These are phyloP conservation scores for Umbellularia californica DNA, from an alignment of 164 flowering plant species.

Conservation along the genomic window DNA sequence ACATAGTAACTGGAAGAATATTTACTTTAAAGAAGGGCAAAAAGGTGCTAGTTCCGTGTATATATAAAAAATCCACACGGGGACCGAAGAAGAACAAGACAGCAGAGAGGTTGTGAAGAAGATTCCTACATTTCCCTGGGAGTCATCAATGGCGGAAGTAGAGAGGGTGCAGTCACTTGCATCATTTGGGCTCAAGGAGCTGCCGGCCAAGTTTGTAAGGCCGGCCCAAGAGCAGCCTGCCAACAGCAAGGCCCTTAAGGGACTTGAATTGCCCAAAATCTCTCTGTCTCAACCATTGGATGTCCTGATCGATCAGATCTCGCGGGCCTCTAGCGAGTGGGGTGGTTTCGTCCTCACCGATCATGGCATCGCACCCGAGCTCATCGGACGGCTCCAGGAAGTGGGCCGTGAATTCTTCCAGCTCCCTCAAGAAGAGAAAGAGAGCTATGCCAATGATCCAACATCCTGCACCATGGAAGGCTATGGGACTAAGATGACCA, in stretches of 20 bases:
- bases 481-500: slow-evolving; percentile 49
- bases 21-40: no score
- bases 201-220: slow-evolving; percentile 5
- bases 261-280: slow-evolving; percentile 1
- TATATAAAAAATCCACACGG: no score
- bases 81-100: no score
- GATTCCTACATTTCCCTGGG: no score
- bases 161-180: slow-evolving; percentile 11
- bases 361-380: slow-evolving; percentile 31
- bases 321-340: slow-evolving; percentile 38
- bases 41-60: no score
- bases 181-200: neutral
- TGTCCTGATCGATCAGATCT: slow-evolving; percentile 21
- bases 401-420: slow-evolving; percentile 37
- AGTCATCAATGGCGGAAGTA: neutral
- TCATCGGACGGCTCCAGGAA: slow-evolving; percentile 30
- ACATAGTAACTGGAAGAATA: no score
- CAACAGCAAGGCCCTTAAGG: neutral
- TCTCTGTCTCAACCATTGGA: slow-evolving; percentile 19
- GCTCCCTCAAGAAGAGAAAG: slow-evolving; percentile 43
- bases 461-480: slow-evolving; percentile 37
- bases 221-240: slow-evolving; percentile 5
- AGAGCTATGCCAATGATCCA: slow-evolving; percentile 37
- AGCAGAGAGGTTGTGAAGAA: no score
- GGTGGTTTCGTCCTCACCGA: slow-evolving; percentile 39